These are phyloP conservation scores for Nemania sp. DNA, from an alignment of 2,329 filamentous ascomycete genomes.

Conservation along the genomic window DNA sequence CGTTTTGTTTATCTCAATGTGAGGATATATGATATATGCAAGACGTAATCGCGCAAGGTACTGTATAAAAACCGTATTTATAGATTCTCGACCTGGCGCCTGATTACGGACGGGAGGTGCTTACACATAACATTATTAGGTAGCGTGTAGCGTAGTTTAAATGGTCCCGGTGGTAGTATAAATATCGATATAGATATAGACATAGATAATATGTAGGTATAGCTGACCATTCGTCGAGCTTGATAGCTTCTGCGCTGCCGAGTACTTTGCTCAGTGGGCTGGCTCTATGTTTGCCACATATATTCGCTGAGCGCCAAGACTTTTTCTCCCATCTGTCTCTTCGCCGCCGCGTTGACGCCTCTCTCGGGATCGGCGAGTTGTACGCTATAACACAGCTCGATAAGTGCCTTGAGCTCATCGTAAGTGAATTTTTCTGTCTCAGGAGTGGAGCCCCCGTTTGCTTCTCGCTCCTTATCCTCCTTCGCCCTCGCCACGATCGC, in stretches of 20 bases:
- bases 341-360: constrained; percentile 68
- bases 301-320: constrained; percentile 71
- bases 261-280: neutral
- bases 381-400: constrained; percentile 72
- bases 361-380: constrained; percentile 68
- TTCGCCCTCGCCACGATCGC: constrained; percentile 67
- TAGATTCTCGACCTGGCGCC: no score
- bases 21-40: no score
- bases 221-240: neutral
- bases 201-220: neutral
- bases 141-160: no score
- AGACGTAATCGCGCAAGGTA: no score
- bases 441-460: constrained; percentile 41
- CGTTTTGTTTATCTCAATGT: no score
- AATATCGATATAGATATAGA: no score
- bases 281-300: constrained; percentile 64
- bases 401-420: constrained; percentile 67
- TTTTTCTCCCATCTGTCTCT: constrained; percentile 72
- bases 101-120: no score
- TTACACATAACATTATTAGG: no score
- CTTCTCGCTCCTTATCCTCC: constrained; percentile 45
- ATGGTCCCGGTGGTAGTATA: no score
- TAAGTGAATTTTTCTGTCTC: constrained; percentile 60
- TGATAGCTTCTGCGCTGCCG: neutral
- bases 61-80: no score